Conservation (phyloP, 2,329 filamentous ascomycete species). For the Albophoma yamanashiensis region DNA sequence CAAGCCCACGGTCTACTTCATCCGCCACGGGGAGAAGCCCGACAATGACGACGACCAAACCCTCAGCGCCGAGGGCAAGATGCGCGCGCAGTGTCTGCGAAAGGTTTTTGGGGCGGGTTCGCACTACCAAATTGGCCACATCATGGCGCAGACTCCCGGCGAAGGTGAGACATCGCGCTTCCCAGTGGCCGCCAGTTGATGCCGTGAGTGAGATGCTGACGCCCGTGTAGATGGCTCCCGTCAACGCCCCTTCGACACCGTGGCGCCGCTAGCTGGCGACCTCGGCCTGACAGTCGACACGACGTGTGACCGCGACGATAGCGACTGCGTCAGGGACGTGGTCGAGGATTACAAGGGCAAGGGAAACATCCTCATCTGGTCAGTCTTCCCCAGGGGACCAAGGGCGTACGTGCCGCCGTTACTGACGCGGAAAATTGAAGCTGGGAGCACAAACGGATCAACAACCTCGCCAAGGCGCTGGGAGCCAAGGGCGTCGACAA, state of each 20-base stretch:
- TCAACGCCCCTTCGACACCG: constrained; percentile 44
- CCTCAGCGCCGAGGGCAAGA: constrained; percentile 36
- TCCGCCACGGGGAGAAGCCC: constrained; percentile 56
- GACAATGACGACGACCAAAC: constrained; percentile 31
- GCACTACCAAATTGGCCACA: constrained; percentile 43
- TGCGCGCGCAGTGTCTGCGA: constrained; percentile 49
- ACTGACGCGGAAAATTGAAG: constrained; percentile 15
- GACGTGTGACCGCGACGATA: constrained; percentile 44
- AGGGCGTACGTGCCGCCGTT: neutral
- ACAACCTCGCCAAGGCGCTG: constrained; percentile 38
- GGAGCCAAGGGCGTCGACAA: constrained; percentile 36
- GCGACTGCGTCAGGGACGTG: constrained; percentile 39
- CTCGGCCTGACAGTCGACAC: constrained; percentile 44
- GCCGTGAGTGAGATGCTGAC: neutral
- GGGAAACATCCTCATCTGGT: constrained; percentile 50
- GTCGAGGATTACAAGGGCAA: constrained; percentile 34
- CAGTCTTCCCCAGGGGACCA: neutral
- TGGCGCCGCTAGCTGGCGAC: constrained; percentile 43
- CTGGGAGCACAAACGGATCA: constrained; percentile 47
- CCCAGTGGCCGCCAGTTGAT: no score
- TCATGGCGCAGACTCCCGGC: constrained; percentile 46
- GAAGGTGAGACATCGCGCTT: constrained; percentile 17
- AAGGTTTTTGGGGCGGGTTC: constrained; percentile 42
- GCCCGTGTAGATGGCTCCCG: constrained; percentile 32
- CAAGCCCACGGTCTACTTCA: constrained; percentile 46